phyloP scores from a whole-genome alignment of 2,329 filamentous ascomycete species.

The Colletotrichum sublineola region DNA sequence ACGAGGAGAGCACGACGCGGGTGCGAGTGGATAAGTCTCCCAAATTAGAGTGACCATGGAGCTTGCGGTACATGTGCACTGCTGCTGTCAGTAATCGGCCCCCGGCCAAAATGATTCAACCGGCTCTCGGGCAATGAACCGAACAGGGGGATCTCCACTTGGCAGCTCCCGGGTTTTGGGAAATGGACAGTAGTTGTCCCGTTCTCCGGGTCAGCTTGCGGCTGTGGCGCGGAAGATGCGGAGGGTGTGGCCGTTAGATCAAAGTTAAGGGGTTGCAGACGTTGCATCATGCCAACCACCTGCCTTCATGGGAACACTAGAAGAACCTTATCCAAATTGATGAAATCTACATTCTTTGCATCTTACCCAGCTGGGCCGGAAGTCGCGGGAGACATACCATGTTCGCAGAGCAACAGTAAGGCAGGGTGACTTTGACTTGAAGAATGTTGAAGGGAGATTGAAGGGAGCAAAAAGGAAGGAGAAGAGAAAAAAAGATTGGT shows the following conservation, averaged over 20 bases:
- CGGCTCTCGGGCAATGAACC: not conserved
- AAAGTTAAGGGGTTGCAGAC: no score
- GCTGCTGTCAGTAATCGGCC: not conserved
- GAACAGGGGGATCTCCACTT: not conserved
- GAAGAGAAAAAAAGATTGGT: no score
- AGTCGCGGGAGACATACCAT: not conserved
- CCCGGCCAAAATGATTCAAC: slow-evolving; percentile 24
- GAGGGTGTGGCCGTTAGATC: not conserved
- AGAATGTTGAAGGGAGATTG: no score
- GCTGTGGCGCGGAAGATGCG: slow-evolving; percentile 13
- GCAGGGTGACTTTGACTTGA: no score
- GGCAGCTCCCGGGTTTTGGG: not conserved
- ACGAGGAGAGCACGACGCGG: not conserved
- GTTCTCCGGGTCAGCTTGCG: slow-evolving; percentile 30
- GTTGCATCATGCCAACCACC: not conserved
- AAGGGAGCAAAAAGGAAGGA: no score
- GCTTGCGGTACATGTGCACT: not conserved
- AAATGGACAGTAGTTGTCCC: slow-evolving; percentile 21
- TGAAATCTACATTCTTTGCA: slow-evolving; percentile 6
- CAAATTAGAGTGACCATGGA: not conserved
- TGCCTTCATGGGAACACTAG: not conserved
- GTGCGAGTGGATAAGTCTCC: not conserved
- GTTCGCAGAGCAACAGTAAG: no score
- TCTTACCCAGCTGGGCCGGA: slow-evolving; percentile 12
- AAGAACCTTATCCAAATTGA: slow-evolving; percentile 20